Percentiles rank a stretch among this genome's conserved stretches.
These are phyloP conservation scores for Penicillium brevicompactum DNA, from an alignment of 2,329 filamentous ascomycete genomes.

Conservation along the genomic window DNA sequence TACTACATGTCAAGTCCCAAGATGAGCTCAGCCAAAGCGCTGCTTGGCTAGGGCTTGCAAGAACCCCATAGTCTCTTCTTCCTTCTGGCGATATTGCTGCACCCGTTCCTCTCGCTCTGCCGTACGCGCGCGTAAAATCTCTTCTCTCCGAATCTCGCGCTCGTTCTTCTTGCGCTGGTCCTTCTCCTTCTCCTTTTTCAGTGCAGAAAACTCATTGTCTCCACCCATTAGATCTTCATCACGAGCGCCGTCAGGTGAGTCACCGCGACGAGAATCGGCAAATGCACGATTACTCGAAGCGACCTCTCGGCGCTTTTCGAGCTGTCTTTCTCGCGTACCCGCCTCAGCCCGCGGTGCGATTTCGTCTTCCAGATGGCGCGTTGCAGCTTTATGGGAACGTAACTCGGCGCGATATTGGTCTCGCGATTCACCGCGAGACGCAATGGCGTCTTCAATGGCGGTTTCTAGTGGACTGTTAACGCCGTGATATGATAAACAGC, in stretches of 20 bases:
- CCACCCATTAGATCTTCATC: slow-evolving; percentile 76
- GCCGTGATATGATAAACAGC: not conserved
- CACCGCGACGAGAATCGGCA: slow-evolving; percentile 57
- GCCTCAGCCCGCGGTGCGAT: slow-evolving; percentile 79
- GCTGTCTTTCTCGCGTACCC: slow-evolving; percentile 76
- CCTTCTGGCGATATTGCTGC: slow-evolving; percentile 69
- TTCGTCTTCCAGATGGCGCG: slow-evolving; percentile 62
- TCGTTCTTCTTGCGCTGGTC: slow-evolving; percentile 78
- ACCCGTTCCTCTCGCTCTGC: slow-evolving; percentile 81
- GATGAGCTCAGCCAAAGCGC: slow-evolving; percentile 64
- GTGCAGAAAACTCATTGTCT: slow-evolving; percentile 60
- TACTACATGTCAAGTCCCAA: no score
- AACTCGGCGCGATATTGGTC: slow-evolving; percentile 53
- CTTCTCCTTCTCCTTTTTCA: slow-evolving; percentile 66
- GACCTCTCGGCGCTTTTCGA: slow-evolving; percentile 80
- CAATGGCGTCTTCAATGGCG: slow-evolving; percentile 32
- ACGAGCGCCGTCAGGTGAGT: slow-evolving; percentile 66
- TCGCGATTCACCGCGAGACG: slow-evolving; percentile 29
- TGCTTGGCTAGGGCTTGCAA: slow-evolving; percentile 76
- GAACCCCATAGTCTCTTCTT: slow-evolving; percentile 82
- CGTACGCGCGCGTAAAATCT: slow-evolving; percentile 70
- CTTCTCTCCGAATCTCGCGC: slow-evolving; percentile 78
- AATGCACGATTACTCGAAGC: slow-evolving; percentile 76
- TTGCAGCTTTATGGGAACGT: slow-evolving; percentile 45
- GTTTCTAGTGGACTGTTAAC: slow-evolving; percentile 26